Evolutionary conservation across 2,329 filamentous ascomycete genomes (phyloP), one percentile per base, ranked within the genome.

Genomic region (Kalmusia sp.): DNA sequence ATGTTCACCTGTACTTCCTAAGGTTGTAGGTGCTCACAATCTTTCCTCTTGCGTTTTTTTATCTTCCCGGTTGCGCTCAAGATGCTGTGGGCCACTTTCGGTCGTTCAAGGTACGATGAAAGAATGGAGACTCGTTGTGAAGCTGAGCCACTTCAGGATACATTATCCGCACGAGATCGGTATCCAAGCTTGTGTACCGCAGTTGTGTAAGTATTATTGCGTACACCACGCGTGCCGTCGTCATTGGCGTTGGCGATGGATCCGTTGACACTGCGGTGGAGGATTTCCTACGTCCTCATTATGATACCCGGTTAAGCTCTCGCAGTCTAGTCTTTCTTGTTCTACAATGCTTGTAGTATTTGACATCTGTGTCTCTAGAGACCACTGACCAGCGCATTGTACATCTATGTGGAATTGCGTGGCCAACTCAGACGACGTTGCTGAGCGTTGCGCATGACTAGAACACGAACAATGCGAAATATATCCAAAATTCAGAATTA

Each of bases 21-120:
- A 52, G 12, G 53, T 24, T 49, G 64, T 63, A 62, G 46, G 63
- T 64, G 30, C 38, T 37, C 33, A 28, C 25, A 14, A n/a, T 21
- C 44, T 33, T 30, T 43, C 27, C 34, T 43, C 12, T 35, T 33
- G 11, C 15, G 21, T 46, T 28, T 15, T 44, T 19, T 37, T 34
- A 51, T 47, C 9, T 47, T 22, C 7, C n/a, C 34, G 31, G 24
- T 19, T 14, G 33, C 24, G 15, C 37, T 21, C 22, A 47, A 47
- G 33, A 28, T 47, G 11, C 2, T 14, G 14, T 19, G 6, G n/a
- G 22, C 9, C 31, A n/a, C 17, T 47, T n/a, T 9, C 11, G 31
- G 22, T 35, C 14, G 22, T 14, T 19, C n/a, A 28, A 47, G 33
- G 44, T 47, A 47, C 28, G n/a, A n/a, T n/a, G n/a, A n/a, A n/a